Percentiles rank a stretch among this genome's conserved stretches.
These are phyloP conservation scores for Pleurotus cornucopiae DNA, from an alignment of 768 basidiomycete genomes.

Conservation along the genomic window DNA sequence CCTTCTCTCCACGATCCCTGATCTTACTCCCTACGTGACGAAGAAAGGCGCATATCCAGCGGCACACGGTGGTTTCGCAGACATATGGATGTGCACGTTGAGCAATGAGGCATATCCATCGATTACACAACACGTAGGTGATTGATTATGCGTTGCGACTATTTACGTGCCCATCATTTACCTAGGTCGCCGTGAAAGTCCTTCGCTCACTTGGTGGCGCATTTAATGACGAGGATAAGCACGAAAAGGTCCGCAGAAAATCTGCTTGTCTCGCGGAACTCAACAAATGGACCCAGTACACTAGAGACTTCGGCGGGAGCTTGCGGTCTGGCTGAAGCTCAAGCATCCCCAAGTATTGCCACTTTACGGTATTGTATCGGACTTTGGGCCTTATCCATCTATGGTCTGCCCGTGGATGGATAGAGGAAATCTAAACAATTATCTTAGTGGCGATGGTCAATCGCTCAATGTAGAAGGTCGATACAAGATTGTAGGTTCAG, in stretches of 20 bases:
- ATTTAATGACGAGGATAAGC: not conserved
- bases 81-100: slow-evolving; percentile 7
- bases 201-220: not conserved
- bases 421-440: slow-evolving; percentile 1
- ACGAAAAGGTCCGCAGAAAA: not conserved
- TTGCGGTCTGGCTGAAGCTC: not conserved
- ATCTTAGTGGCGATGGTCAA: not conserved
- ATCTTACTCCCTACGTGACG: slow-evolving; percentile 1
- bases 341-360: slow-evolving; percentile 1
- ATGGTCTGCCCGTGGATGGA: slow-evolving; percentile 10
- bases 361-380: not conserved
- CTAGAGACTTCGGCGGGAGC: not conserved
- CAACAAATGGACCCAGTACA: not conserved
- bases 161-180: too few relatives aligned
- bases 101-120: too few relatives aligned
- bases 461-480: not conserved
- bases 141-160: too few relatives aligned
- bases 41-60: not conserved
- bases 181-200: slow-evolving; percentile 6
- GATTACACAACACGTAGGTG: too few relatives aligned
- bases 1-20: not conserved
- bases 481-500: not conserved
- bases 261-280: not conserved
- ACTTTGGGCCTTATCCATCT: slow-evolving; percentile 4
- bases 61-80: slow-evolving; percentile 6